These are phyloP conservation scores for Saccharata proteae DNA, from an alignment of 2,329 filamentous ascomycete genomes.

Conservation along the genomic window DNA sequence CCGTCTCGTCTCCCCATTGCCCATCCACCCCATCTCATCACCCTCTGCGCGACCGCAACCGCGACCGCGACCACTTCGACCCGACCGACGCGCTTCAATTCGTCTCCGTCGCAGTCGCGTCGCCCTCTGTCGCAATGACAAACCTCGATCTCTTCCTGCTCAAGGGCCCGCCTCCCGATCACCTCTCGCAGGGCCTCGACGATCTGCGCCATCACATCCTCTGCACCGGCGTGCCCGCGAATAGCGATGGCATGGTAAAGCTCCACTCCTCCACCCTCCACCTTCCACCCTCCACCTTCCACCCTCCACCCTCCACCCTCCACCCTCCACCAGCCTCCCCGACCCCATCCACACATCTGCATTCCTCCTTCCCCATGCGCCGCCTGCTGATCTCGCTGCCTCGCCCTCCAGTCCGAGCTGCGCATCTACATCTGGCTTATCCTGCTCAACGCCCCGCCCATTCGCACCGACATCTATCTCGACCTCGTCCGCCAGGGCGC, in stretches of 20 bases:
- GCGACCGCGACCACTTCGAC: neutral
- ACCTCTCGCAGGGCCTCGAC: slow-evolving; percentile 54
- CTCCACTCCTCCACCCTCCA: slow-evolving; percentile 2
- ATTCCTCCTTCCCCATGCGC: slow-evolving; percentile 1
- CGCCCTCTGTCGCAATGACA: slow-evolving; percentile 16
- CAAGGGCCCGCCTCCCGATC: slow-evolving; percentile 64
- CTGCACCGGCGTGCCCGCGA: slow-evolving; percentile 63
- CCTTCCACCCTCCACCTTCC: too few species aligned
- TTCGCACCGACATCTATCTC: slow-evolving; percentile 81
- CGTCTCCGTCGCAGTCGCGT: neutral
- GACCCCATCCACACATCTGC: slow-evolving; percentile 1
- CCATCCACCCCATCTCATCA: too few species aligned
- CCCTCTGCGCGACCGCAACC: neutral
- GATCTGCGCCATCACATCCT: slow-evolving; percentile 62
- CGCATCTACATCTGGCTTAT: slow-evolving; percentile 96
- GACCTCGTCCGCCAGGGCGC: slow-evolving; percentile 82
- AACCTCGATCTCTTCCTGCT: slow-evolving; percentile 63
- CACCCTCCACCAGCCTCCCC: neutral
- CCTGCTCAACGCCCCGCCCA: slow-evolving; percentile 73
- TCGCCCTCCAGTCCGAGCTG: slow-evolving; percentile 57
- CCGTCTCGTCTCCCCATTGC: too few species aligned
- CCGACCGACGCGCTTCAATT: neutral
- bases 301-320: too few species aligned
- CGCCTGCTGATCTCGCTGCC: slow-evolving; percentile 1
- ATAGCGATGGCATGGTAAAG: slow-evolving; percentile 68